Base-by-base conservation (phyloP, 352 stramenopile species). In the Globisporangium nagaii region DNA sequence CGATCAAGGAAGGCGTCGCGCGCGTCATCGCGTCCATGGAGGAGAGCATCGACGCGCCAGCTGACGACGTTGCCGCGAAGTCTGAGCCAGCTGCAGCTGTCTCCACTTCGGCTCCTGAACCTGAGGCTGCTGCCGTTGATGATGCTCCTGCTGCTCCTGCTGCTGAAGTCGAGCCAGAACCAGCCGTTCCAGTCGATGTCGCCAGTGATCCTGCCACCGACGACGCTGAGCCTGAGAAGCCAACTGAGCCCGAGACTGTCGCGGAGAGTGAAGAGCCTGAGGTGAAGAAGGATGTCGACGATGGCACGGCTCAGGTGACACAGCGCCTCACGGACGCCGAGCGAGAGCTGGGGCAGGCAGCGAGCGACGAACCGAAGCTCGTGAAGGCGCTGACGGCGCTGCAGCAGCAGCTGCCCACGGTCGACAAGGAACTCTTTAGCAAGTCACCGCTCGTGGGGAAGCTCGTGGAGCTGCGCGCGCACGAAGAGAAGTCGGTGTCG, bases 1-100 rank as follows among this genome's bases (percentile, higher is more conserved):
- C 70, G 10, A 93, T 93, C 36, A 88, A 88, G 56, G 72, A 83
- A 41, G 79, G 81, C 15, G 81, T 93, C 7, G 75, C 75, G 19
- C 70, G 76, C 7, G 83, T 93, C 39, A 93, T 93, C 28, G 68
- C 70, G 5, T 79, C 78, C 12, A 86, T 91, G 71, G 83, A 93
- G 41, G 75, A 88, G 30, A 69, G 70, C 37, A 64, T 60, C 1
- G 42, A 57, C 27, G 44, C 28, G 7, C 12, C 35, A 31, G 20
- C 45, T 9, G 62, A 67, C 3, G 53, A 56, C 7, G 49, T 40
- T 4, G 32, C 60, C 4, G 27, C 56, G 43, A 59, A 68, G 31
- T 25, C 36, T 0, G 51, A 61, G 31, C 8, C 41, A 12, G 20
- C n/a, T 5, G 30, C 20, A 25, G 28, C 34, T 24, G 24, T 24